A percentile compares a stretch with the other conserved stretches of the same genome.
phyloP scores from a whole-genome alignment of 176 grass and related monocot genomes.

The Puya raimondii region DNA sequence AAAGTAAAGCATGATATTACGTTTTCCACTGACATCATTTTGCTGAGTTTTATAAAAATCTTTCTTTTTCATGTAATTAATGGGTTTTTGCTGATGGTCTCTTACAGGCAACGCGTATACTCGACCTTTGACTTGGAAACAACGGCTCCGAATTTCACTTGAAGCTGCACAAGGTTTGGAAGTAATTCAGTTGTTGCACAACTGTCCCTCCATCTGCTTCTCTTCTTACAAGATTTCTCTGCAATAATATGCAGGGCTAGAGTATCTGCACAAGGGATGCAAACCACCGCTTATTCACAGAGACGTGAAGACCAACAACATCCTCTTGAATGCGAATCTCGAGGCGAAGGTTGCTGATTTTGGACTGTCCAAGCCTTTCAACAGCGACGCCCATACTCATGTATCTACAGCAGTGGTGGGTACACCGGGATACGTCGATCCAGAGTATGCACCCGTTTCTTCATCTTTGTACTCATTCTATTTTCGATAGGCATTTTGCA shows the following conservation, averaged over 20 bases:
- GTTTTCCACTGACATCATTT: background rate
- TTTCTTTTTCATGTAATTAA: background rate
- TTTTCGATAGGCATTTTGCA: background rate
- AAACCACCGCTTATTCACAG: constrained; percentile 12
- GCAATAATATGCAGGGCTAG: background rate
- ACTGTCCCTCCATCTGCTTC: background rate
- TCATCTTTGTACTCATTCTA: background rate
- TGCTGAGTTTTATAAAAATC: background rate
- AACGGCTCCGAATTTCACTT: constrained; percentile 16
- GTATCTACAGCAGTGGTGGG: constrained; percentile 10
- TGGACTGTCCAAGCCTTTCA: constrained; percentile 16
- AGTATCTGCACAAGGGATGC: constrained; percentile 15
- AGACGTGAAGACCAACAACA: constrained; percentile 19
- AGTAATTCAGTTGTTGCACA: background rate
- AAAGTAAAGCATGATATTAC: background rate
- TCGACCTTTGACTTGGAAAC: constrained; percentile 10
- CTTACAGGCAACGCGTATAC: background rate
- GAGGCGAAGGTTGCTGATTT: constrained; percentile 24
- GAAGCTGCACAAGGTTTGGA: constrained; percentile 20
- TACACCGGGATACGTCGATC: constrained; percentile 15
- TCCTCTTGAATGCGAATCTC: constrained; percentile 7
- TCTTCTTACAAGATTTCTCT: background rate
- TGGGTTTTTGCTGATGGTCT: background rate
- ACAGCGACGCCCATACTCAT: background rate
- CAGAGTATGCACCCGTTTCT: background rate